Percentiles rank a stretch among this genome's conserved stretches.
Evolutionary conservation across 768 basidiomycete genomes (phyloP).

Genomic region (Boletus huronensis): DNA sequence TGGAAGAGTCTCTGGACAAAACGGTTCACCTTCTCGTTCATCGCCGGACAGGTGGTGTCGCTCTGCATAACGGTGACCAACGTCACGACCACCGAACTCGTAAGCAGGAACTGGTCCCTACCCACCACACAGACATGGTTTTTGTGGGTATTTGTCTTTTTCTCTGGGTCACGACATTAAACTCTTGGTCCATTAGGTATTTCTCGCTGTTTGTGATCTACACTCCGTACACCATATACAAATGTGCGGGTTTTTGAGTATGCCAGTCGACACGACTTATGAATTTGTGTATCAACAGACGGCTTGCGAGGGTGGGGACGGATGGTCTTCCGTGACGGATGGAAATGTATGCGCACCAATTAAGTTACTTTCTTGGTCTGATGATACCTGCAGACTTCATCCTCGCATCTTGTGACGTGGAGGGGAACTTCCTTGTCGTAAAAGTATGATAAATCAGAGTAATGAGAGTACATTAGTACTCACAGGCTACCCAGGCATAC

Average conservation of each 20-base stretch:
- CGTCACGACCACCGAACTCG: conserved; percentile 79
- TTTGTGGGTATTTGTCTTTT: conserved; percentile 47
- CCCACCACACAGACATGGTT: conserved; percentile 84
- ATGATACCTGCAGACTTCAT: conserved; percentile 54
- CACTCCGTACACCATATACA: conserved; percentile 87
- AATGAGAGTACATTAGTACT: background rate
- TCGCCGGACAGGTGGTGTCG: conserved; percentile 81
- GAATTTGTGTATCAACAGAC: conserved; percentile 41
- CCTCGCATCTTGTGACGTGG: conserved; percentile 78
- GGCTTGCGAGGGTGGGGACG: conserved; percentile 83
- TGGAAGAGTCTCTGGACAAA: conserved; percentile 78
- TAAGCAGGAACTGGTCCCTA: conserved; percentile 62
- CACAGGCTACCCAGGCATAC: conserved; percentile 51
- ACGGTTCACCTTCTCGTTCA: conserved; percentile 62
- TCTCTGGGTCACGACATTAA: background rate
- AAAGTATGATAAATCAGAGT: conserved; percentile 41
- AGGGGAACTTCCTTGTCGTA: conserved; percentile 84
- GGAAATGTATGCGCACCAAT: conserved; percentile 64
- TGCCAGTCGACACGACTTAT: background rate
- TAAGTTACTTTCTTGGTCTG: conserved; percentile 1
- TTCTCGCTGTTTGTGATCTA: conserved; percentile 71
- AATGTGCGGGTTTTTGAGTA: conserved; percentile 49
- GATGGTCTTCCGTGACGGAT: conserved; percentile 70
- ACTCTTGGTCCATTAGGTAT: conserved; percentile 47
- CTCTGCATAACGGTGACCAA: conserved; percentile 88